These are phyloP conservation scores for Crucibulum laeve DNA, from an alignment of 768 basidiomycete genomes.

Conservation along the genomic window DNA sequence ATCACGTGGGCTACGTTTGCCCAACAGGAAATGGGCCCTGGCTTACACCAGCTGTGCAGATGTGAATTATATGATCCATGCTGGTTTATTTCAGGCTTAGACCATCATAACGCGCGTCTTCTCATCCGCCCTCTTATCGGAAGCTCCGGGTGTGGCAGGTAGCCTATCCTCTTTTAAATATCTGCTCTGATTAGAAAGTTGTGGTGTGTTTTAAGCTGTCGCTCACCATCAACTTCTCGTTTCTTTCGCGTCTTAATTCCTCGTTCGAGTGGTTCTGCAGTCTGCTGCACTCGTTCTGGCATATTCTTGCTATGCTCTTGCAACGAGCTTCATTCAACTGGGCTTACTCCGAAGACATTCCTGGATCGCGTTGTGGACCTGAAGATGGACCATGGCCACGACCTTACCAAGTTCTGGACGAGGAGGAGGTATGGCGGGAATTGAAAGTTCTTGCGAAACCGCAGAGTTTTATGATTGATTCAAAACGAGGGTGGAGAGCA, in stretches of 20 bases:
- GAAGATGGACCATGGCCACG: conserved; percentile 67
- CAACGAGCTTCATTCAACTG: conserved; percentile 32
- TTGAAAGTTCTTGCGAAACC: conserved; percentile 48
- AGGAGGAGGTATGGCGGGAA: conserved; percentile 50
- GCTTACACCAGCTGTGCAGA: no score
- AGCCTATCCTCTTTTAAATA: no score
- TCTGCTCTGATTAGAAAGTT: no score
- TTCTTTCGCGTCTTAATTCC: not conserved
- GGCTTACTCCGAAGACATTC: conserved; percentile 58
- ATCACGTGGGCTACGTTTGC: no score
- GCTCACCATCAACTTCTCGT: not conserved
- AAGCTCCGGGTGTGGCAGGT: no score
- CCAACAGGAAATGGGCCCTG: no score
- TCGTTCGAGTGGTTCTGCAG: conserved; percentile 6
- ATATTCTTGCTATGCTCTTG: conserved; percentile 39
- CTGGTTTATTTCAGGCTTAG: no score
- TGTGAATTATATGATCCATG: no score
- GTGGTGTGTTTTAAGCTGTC: no score
- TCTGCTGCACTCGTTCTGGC: conserved; percentile 18
- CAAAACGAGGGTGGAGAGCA: conserved; percentile 30
- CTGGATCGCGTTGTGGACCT: conserved; percentile 56
- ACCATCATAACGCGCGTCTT: no score
- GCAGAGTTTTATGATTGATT: conserved; percentile 35
- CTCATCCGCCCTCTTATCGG: no score
- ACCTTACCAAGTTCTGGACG: conserved; percentile 45